Percentiles rank a stretch among this genome's conserved stretches.
phyloP scores from a whole-genome alignment of 352 stramenopile species.

The Phytophthora macrochlamydospora region DNA sequence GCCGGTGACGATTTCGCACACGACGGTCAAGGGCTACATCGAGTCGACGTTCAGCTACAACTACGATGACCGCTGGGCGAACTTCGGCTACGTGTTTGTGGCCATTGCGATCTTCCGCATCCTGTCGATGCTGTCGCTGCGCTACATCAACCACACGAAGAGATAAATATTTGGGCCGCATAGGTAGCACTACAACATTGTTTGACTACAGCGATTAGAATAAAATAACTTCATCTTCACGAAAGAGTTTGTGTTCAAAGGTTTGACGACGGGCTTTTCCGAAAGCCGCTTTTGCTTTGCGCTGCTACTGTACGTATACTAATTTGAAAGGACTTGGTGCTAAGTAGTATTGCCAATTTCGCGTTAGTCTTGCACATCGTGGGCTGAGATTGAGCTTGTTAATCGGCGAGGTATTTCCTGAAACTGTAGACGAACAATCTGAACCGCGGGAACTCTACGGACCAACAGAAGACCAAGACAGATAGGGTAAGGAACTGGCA shows the following conservation, averaged over 20 bases:
- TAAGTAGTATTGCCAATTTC: no score
- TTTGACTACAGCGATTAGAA: background rate
- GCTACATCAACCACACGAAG: slow-evolving; percentile 3
- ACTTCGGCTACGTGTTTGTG: slow-evolving; percentile 5
- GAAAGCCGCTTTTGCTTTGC: no score
- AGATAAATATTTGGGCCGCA: background rate
- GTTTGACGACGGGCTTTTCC: background rate
- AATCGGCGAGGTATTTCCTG: no score
- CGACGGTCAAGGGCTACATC: slow-evolving; percentile 1
- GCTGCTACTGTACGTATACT: no score
- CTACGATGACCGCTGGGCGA: slow-evolving; percentile 3
- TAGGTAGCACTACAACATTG: background rate
- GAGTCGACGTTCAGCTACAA: slow-evolving; percentile 5
- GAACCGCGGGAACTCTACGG: no score
- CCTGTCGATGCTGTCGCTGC: slow-evolving; percentile 1
- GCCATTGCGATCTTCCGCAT: background rate
- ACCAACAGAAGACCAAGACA: no score
- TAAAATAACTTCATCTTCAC: background rate
- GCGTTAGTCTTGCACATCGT: no score
- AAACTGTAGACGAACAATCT: no score
- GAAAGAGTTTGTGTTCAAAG: background rate
- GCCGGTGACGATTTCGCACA: background rate
- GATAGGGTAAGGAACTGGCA: no score
- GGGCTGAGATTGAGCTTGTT: no score
- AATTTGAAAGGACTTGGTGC: no score